Evolutionary conservation across 139 green algal genomes (phyloP).

Genomic region (Auxenochlorella pyrenoidosa): DNA sequence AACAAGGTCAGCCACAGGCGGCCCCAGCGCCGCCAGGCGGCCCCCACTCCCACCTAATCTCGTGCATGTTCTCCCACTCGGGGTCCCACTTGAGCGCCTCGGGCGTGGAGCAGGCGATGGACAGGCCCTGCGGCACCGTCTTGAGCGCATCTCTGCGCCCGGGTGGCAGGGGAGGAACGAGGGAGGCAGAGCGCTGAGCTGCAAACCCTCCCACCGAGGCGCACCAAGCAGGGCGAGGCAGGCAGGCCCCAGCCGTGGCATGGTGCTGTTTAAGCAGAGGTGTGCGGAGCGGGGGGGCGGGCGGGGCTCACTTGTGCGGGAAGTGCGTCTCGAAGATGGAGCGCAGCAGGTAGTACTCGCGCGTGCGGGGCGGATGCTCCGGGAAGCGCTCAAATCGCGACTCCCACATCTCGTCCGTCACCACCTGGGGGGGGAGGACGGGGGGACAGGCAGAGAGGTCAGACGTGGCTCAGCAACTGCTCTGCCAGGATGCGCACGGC

Average conservation of each 20-base stretch:
- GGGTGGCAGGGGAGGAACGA: too few species aligned
- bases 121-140: conserved; percentile 78
- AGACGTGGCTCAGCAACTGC: neutral
- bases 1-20: too few species aligned
- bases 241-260: too few species aligned
- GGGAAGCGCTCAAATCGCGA: conserved; percentile 74
- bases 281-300: too few species aligned
- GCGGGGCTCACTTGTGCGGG: conserved; percentile 63
- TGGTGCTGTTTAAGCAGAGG: too few species aligned
- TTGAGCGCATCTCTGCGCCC: conserved; percentile 49
- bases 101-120: conserved; percentile 78
- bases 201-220: too few species aligned
- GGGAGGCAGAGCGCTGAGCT: too few species aligned
- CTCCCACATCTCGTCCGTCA: conserved; percentile 76
- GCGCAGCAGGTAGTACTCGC: conserved; percentile 94
- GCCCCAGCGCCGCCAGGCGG: too few species aligned
- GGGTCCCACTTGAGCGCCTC: conserved; percentile 77
- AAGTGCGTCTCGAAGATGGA: conserved; percentile 93
- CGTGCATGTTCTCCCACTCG: conserved; percentile 70
- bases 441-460: neutral
- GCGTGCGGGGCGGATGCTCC: conserved; percentile 85
- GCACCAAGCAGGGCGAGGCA: too few species aligned
- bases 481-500: neutral
- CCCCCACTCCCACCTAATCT: conserved; percentile 66
- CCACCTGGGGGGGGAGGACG: conserved; percentile 39